phyloP scores from a whole-genome alignment of 2,329 filamentous ascomycete species.

The Penicillium sp. region DNA sequence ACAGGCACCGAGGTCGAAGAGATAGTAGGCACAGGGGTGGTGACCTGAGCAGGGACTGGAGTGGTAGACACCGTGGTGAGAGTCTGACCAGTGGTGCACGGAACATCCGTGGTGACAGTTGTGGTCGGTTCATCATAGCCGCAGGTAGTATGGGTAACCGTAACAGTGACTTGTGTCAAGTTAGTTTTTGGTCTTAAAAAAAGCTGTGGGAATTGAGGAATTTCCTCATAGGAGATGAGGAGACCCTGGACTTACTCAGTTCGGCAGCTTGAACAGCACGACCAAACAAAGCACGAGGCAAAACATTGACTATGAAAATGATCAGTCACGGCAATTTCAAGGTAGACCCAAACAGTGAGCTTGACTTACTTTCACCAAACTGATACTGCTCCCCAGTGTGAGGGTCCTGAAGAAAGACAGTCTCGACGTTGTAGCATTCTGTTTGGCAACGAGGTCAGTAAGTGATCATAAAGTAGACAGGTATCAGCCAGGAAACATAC shows the following conservation, averaged over 20 bases:
- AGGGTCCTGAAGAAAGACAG: background rate
- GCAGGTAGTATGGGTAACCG: conserved; percentile 25
- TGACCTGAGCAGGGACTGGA: background rate
- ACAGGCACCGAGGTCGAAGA: background rate
- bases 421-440: conserved; percentile 1
- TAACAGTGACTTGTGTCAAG: conserved; percentile 13
- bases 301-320: background rate
- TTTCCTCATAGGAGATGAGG: background rate
- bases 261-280: background rate
- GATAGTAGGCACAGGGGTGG: conserved; percentile 1
- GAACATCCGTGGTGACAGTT: conserved; percentile 2
- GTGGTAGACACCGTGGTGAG: background rate
- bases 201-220: background rate
- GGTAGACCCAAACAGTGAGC: background rate
- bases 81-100: background rate
- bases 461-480: background rate
- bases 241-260: background rate
- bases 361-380: conserved; percentile 3
- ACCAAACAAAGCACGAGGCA: background rate
- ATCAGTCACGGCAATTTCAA: background rate
- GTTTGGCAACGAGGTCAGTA: background rate
- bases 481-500: background rate
- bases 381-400: background rate
- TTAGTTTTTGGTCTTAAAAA: background rate
- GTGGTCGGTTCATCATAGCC: conserved; percentile 1